These are phyloP conservation scores for Globisporangium carolinianum DNA, from an alignment of 352 stramenopile species.

Conservation along the genomic window DNA sequence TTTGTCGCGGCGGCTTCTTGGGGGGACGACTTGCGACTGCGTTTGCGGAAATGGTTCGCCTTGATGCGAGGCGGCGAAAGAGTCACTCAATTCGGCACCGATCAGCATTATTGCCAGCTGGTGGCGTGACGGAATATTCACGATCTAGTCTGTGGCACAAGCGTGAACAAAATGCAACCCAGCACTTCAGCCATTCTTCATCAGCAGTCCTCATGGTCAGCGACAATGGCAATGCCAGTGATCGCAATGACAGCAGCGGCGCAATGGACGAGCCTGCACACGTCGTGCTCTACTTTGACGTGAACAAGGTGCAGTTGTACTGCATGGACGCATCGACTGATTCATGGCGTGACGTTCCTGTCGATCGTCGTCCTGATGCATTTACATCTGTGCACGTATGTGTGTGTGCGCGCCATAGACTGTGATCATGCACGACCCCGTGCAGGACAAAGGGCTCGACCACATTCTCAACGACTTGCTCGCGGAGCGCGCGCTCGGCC, in stretches of 20 bases:
- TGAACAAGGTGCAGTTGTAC: constrained; percentile 57
- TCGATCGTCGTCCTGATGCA: too few relatives aligned
- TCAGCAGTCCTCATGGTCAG: background rate
- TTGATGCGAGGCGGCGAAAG: too few relatives aligned
- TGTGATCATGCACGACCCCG: constrained; percentile 76
- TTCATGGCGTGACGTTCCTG: background rate
- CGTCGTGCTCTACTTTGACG: constrained; percentile 71
- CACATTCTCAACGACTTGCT: constrained; percentile 76
- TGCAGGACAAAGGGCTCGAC: constrained; percentile 67
- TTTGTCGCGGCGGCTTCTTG: too few relatives aligned
- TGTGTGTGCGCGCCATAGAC: constrained; percentile 24
- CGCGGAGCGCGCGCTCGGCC: constrained; percentile 43
- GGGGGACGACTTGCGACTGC: too few relatives aligned
- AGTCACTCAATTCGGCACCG: too few relatives aligned
- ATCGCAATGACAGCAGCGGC: background rate
- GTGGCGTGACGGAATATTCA: too few relatives aligned
- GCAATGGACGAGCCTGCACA: constrained; percentile 16
- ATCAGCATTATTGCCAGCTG: too few relatives aligned
- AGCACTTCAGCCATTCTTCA: background rate
- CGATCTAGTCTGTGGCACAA: too few relatives aligned
- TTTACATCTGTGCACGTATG: background rate
- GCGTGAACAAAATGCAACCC: too few relatives aligned
- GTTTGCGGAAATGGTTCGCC: too few relatives aligned
- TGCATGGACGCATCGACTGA: background rate
- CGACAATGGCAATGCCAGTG: background rate